These are phyloP conservation scores for Tolypocladium inflatum DNA, from an alignment of 2,329 filamentous ascomycete species.

Conservation along the genomic window DNA sequence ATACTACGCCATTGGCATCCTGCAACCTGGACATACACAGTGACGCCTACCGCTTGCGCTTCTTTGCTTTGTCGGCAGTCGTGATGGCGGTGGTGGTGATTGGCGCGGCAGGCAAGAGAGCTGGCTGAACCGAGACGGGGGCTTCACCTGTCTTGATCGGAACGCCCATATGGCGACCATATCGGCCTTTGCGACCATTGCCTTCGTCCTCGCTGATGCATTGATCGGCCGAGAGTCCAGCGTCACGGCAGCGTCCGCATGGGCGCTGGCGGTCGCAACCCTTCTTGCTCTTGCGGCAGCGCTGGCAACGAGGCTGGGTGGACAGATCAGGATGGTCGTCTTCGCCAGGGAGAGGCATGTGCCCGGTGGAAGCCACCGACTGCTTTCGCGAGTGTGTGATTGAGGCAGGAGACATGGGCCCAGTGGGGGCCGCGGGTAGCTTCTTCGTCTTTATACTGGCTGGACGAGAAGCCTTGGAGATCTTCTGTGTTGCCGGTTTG, in stretches of 20 bases:
- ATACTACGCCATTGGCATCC: background rate
- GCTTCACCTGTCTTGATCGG: conserved; percentile 50
- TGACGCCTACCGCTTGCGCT: conserved; percentile 44
- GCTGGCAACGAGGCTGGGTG: conserved; percentile 92
- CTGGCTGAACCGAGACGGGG: conserved; percentile 23
- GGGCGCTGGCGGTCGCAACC: conserved; percentile 94
- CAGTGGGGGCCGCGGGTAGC: conserved; percentile 23
- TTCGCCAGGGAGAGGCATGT: conserved; percentile 49
- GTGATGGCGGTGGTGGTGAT: conserved; percentile 26
- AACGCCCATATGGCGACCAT: conserved; percentile 64
- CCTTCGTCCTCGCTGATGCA: conserved; percentile 97
- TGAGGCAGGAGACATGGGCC: conserved; percentile 54
- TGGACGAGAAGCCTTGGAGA: conserved; percentile 32
- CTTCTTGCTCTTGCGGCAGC: conserved; percentile 99
- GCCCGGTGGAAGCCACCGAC: conserved; percentile 53
- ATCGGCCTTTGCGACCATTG: conserved; percentile 92
- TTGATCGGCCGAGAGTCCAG: conserved; percentile 83
- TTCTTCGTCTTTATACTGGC: conserved; percentile 42
- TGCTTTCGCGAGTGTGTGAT: conserved; percentile 67
- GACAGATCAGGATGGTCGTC: conserved; percentile 90
- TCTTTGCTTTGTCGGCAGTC: conserved; percentile 47
- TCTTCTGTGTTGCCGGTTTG: conserved; percentile 28
- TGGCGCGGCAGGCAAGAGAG: conserved; percentile 34
- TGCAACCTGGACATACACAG: background rate
- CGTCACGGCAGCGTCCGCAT: conserved; percentile 91